Percentiles rank a stretch among this genome's conserved stretches.
Evolutionary conservation across 768 basidiomycete genomes (phyloP).

Genomic region (Chalciporus pseudorubinellus): DNA sequence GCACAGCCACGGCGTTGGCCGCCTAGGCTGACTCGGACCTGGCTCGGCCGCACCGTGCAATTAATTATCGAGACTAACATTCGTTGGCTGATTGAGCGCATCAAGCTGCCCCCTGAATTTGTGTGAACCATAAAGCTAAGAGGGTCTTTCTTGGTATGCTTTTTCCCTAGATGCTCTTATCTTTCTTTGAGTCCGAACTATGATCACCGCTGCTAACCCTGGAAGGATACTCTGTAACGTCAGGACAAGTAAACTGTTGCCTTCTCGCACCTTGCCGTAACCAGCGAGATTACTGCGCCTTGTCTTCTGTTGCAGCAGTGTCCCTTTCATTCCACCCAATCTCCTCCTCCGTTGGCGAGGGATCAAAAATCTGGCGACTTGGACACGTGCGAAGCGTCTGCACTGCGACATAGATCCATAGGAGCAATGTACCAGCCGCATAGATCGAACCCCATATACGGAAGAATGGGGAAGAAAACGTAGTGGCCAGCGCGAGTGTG

Average conservation of each 20-base stretch:
- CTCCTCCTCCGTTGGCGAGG: constrained; percentile 39
- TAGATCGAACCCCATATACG: constrained; percentile 58
- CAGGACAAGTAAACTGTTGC: neutral
- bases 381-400: constrained; percentile 39
- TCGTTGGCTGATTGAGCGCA: no score
- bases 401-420: constrained; percentile 51
- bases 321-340: constrained; percentile 12
- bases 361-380: constrained; percentile 41
- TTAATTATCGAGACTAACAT: no score
- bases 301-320: neutral
- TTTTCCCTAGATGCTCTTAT: neutral
- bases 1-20: no score
- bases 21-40: no score
- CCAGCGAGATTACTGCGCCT: neutral
- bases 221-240: no score
- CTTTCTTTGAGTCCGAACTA: neutral
- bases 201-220: no score
- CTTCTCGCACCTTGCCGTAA: neutral
- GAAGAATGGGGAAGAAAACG: constrained; percentile 54
- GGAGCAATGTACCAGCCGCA: constrained; percentile 44
- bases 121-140: no score
- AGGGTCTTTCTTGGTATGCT: no score
- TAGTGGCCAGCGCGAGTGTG: constrained; percentile 49
- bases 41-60: no score
- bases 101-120: no score